Evolutionary conservation across 2,329 filamentous ascomycete species (phyloP).

Genomic region (Cladosporium sp.): DNA sequence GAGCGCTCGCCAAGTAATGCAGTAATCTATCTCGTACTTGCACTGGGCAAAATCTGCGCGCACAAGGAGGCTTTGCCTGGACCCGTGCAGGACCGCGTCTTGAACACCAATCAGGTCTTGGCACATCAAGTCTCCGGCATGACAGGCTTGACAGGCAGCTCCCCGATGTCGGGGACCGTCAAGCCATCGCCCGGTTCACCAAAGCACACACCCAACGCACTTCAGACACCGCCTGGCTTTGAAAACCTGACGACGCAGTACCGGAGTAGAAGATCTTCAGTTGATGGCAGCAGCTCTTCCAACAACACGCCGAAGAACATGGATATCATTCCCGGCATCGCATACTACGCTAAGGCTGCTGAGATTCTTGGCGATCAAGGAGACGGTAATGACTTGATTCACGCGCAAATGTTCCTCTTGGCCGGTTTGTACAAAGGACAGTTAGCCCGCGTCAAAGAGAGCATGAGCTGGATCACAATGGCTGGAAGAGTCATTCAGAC

Average conservation of each 20-base stretch:
- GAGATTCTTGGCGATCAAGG: constrained; percentile 79
- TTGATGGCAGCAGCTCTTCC: constrained; percentile 21
- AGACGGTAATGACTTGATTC: constrained; percentile 71
- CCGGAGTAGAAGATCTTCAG: constrained; percentile 26
- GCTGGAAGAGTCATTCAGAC: constrained; percentile 59
- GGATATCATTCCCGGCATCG: constrained; percentile 80
- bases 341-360: constrained; percentile 80
- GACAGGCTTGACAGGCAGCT: constrained; percentile 20
- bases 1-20: constrained; percentile 70
- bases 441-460: constrained; percentile 78
- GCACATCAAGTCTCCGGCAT: constrained; percentile 23
- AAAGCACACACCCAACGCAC: constrained; percentile 28
- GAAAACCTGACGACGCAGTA: constrained; percentile 16
- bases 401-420: constrained; percentile 78
- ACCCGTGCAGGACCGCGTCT: constrained; percentile 48
- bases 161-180: constrained; percentile 25
- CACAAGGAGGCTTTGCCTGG: constrained; percentile 46
- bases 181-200: constrained; percentile 36
- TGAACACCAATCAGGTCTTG: constrained; percentile 32
- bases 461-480: constrained; percentile 63
- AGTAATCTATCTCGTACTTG: constrained; percentile 74
- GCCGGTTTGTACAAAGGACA: constrained; percentile 87
- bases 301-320: constrained; percentile 36
- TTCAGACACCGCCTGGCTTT: constrained; percentile 24
- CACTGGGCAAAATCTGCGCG: constrained; percentile 75